These are phyloP conservation scores for Rhynchosporium graminicola DNA, from an alignment of 2,329 filamentous ascomycete species.

Conservation along the genomic window DNA sequence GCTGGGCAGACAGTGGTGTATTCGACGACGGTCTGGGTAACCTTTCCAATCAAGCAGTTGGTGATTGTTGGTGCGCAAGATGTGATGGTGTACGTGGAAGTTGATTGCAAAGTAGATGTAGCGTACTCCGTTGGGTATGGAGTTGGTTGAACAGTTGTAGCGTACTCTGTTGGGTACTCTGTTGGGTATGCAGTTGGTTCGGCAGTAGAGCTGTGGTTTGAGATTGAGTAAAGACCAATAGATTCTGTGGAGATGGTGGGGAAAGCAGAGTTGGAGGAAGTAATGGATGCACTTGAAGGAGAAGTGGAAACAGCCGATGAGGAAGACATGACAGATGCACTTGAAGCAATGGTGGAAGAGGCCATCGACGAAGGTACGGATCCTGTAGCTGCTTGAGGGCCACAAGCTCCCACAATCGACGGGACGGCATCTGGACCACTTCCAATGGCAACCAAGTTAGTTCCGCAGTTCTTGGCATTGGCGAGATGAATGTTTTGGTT, in stretches of 20 bases:
- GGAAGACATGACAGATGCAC: not conserved
- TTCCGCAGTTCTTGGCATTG: constrained; percentile 23
- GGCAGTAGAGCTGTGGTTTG: constrained; percentile 12
- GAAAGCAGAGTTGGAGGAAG: constrained; percentile 1
- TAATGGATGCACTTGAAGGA: not conserved
- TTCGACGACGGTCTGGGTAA: constrained; percentile 29
- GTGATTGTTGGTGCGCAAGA: constrained; percentile 35
- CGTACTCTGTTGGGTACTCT: not conserved
- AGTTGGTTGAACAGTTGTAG: too few relatives aligned
- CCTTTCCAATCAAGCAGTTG: constrained; percentile 33
- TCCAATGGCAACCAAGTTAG: constrained; percentile 25
- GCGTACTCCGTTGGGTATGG: not conserved
- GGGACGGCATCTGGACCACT: constrained; percentile 26
- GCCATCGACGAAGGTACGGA: constrained; percentile 4
- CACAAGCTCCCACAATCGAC: constrained; percentile 23
- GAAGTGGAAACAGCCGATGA: constrained; percentile 2
- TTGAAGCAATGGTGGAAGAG: constrained; percentile 7
- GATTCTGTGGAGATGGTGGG: constrained; percentile 12
- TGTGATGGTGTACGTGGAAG: constrained; percentile 34
- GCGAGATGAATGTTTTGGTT: constrained; percentile 25
- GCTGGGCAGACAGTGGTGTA: constrained; percentile 26
- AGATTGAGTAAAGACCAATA: constrained; percentile 15
- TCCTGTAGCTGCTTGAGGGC: constrained; percentile 7
- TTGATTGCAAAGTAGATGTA: constrained; percentile 34
- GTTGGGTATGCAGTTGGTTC: constrained; percentile 14